Evolutionary conservation across 2,329 filamentous ascomycete species (phyloP), one percentile per base, ranked within the genome.

Genomic region (Colletotrichum sp.): DNA sequence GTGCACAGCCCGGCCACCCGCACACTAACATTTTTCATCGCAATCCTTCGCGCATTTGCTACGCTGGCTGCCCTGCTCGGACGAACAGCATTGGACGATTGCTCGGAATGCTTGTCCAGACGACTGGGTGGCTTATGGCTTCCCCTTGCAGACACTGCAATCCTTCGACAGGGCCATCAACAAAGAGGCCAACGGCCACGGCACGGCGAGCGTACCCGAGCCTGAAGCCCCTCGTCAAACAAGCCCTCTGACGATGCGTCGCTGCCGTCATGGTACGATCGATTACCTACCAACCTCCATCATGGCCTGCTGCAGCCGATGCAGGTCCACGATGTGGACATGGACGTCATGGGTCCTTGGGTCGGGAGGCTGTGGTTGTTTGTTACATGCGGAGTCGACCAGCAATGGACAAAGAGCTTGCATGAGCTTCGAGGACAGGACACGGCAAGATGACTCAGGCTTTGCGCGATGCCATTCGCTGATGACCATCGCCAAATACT

Each of bases 61-160:
- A 6, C 21, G 15, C 32, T 24, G 13, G 59, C 21, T 72, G 72
- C 39, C 15, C 67, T 65, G 71, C 36, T 52, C 36, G 30, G 39
- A 63, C 71, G 64, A 63, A 63, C 55, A 49, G 28, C 60, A 21
- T 21, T 52, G 6, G 44, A 52, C 44, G 44, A 8, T 52, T 52
- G n/a, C 44, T 52, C 44, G n/a, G n/a, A 52, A 13, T 52, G 44
- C 44, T 52, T 52, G 44, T 52, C 44, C 49, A 52, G 36, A 49
- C 63, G 44, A 59, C 32, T n/a, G 55, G 32, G 39, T 65, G 70
- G 24, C 71, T 60, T 44, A 28, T 73, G 73, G 73, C 70, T 64
- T 62, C 65, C 70, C 73, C 70, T 69, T 69, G 74, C 74, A 76
- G 57, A 44, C 44, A 32, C 44, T 59, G 57, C 57, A 5, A 73